phyloP scores from a whole-genome alignment of 2,329 filamentous ascomycete genomes.

The Dendrostoma leiphaemia region DNA sequence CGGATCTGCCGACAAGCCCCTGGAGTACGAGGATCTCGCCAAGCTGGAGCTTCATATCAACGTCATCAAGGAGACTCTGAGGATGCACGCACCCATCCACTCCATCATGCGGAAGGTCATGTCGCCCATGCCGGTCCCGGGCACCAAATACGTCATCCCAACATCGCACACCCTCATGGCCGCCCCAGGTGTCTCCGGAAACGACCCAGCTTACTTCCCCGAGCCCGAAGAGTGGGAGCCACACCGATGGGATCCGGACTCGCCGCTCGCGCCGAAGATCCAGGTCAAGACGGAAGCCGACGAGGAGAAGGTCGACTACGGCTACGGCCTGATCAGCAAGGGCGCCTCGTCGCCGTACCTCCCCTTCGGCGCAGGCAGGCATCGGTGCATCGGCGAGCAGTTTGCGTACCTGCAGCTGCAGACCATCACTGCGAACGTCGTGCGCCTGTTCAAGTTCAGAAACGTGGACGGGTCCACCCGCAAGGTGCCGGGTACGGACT shows the following conservation, averaged over 20 bases:
- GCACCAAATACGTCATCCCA: conserved; percentile 80
- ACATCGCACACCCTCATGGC: conserved; percentile 78
- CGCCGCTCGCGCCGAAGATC: conserved; percentile 50
- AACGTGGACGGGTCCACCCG: conserved; percentile 67
- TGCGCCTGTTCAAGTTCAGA: conserved; percentile 76
- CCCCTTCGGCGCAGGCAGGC: conserved; percentile 88
- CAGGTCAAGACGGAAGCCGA: conserved; percentile 46
- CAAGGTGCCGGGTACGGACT: conserved; percentile 67
- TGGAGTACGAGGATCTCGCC: conserved; percentile 75
- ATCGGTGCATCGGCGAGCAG: conserved; percentile 94
- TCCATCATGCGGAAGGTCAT: conserved; percentile 93
- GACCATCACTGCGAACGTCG: conserved; percentile 75
- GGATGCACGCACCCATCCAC: conserved; percentile 89
- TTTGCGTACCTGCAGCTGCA: conserved; percentile 93
- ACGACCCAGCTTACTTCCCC: conserved; percentile 74
- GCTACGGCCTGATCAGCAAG: conserved; percentile 90
- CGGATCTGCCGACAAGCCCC: conserved; percentile 70
- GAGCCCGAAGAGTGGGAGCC: conserved; percentile 84
- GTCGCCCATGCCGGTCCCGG: conserved; percentile 77
- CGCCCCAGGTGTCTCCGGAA: conserved; percentile 77
- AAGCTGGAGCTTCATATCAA: conserved; percentile 79
- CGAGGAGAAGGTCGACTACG: conserved; percentile 85
- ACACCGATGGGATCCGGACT: conserved; percentile 78
- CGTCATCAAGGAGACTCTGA: conserved; percentile 88
- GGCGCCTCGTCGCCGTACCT: conserved; percentile 87